Base-by-base conservation (phyloP, 129 eudicot genomes). In the Pulicaria dysenterica region DNA sequence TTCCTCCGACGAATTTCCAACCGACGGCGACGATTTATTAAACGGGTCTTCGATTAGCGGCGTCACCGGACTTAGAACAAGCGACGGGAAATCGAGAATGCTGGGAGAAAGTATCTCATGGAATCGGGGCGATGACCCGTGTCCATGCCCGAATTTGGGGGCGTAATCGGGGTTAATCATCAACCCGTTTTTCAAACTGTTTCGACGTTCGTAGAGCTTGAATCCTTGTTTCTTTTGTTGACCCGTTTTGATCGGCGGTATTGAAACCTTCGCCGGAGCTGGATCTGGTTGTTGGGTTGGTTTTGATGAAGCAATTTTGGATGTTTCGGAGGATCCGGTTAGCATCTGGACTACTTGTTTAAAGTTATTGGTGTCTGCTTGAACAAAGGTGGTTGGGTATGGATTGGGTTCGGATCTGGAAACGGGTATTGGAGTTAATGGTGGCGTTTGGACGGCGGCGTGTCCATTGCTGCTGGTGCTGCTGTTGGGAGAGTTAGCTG, bases 31-130 rank as follows among this genome's bases (percentile, higher is more conserved):
- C 6, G 91, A 63, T 43, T 81, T 83, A 31, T 82, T 58, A 47
- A 79, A 70, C 11, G 75, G 79, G 58, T 90, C 94, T 16, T 80
- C 88, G 31, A 73, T 79, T 71, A 85, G 79, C 16, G 96, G 91
- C 41, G 98, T 89, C 61, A 83, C 96, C 11, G 98, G 98, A 67
- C 98, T 92, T 0, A 92, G 81, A 31, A 79, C 87, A 68, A 92
- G 82, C 36, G 96, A 70, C 43, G 96, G 98, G 36, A 92, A 92
- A 78, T 92, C 96, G 7, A 92, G 98, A 66, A 92, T 77, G 64
- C 96, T 89, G 2, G 98, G 98, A 1, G 98, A 92, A 36, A 92
- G 58, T 57, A 87, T 85, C 81, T 89, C 98, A 40, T 76, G 85
- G 37, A 78, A 81, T 9, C 87, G 61, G 5, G 82, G 83, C 9